phyloP scores from a whole-genome alignment of 345 rosid species.

The Rhodomyrtus tomentosa region DNA sequence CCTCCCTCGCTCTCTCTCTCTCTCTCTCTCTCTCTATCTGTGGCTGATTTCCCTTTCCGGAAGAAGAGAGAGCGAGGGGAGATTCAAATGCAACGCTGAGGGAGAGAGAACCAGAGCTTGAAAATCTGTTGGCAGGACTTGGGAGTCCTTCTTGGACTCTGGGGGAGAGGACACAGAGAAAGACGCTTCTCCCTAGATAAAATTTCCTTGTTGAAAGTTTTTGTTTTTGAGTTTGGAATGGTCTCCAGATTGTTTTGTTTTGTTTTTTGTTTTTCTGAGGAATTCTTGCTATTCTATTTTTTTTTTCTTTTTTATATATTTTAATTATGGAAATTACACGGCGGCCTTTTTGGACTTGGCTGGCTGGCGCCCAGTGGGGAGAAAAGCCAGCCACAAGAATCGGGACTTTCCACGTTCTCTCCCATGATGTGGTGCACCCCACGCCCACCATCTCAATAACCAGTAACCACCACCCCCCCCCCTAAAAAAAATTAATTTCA shows the following conservation, averaged over 20 bases:
- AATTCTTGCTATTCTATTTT: background rate
- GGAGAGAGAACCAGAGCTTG: background rate
- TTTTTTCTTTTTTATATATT: background rate
- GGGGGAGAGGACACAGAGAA: background rate
- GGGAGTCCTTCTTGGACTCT: background rate
- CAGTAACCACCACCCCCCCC: too few relatives aligned
- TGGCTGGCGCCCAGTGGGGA: too few relatives aligned
- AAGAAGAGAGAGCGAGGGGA: background rate
- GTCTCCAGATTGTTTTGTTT: background rate
- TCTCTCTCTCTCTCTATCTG: background rate
- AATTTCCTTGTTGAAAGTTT: background rate
- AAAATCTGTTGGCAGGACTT: background rate
- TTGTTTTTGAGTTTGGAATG: background rate
- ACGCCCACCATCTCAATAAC: too few relatives aligned
- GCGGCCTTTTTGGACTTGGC: background rate
- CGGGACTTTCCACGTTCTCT: background rate
- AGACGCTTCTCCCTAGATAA: background rate
- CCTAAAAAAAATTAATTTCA: too few relatives aligned
- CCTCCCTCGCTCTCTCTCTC: background rate
- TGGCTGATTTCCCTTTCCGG: background rate
- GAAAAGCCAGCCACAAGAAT: background rate
- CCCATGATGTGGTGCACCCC: too few relatives aligned
- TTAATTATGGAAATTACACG: background rate
- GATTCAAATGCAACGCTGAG: background rate
- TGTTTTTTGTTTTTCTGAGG: background rate